Conservation (phyloP, 106 monocot genomes). For the Apostasia ramifera region DNA sequence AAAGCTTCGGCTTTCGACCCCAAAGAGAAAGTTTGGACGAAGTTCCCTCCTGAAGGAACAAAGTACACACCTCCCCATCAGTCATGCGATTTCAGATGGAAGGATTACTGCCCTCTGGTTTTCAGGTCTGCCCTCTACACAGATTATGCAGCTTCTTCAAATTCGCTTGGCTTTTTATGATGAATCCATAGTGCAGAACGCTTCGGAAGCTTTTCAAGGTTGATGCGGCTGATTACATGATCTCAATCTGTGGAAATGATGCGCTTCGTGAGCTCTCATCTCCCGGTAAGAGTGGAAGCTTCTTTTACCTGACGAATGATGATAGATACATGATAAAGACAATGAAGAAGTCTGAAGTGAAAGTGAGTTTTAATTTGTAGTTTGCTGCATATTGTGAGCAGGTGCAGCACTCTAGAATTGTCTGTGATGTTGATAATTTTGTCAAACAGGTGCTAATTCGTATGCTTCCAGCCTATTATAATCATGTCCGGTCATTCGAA, state of each 20-base stretch:
- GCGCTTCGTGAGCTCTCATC: conserved; percentile 71
- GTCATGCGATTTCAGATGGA: conserved; percentile 78
- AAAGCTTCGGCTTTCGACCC: conserved; percentile 74
- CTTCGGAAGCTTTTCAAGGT: conserved; percentile 66
- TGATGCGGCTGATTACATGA: conserved; percentile 70
- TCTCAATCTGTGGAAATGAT: conserved; percentile 63
- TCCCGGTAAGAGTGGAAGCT: conserved; percentile 73
- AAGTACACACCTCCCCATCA: conserved; percentile 79
- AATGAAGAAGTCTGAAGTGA: conserved; percentile 66
- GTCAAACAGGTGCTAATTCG: conserved; percentile 45
- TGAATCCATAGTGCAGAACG: conserved; percentile 24
- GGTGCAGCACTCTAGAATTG: not conserved
- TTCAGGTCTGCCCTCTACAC: conserved; percentile 36
- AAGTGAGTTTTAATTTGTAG: conserved; percentile 23
- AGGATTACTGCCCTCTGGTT: conserved; percentile 75
- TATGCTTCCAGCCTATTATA: conserved; percentile 78
- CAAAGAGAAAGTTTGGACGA: conserved; percentile 76
- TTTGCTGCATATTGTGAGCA: not conserved
- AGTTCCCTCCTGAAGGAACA: conserved; percentile 70
- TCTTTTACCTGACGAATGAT: conserved; percentile 67
- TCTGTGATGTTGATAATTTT: not conserved
- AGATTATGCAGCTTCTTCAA: not conserved
- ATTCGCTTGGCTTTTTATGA: not conserved
- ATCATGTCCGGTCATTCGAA: conserved; percentile 65
- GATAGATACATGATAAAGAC: conserved; percentile 76